phyloP scores from a whole-genome alignment of 257 asterid genomes.

The Cruciata laevipes region DNA sequence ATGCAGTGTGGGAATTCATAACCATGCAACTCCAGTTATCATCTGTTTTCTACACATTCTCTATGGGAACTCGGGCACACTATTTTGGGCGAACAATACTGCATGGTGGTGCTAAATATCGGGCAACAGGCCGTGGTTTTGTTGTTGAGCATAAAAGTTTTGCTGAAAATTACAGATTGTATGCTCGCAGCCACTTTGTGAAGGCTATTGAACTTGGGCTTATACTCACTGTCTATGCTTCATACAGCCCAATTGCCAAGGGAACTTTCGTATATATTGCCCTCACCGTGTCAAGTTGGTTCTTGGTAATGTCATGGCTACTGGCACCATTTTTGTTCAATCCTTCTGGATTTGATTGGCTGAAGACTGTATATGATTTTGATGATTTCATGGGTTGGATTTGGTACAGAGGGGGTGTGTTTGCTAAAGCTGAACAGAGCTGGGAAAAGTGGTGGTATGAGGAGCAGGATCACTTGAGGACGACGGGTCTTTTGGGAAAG shows the following conservation, averaged over 20 bases:
- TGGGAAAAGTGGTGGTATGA: constrained; percentile 99
- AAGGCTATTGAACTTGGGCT: constrained; percentile 95
- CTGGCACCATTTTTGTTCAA: constrained; percentile 87
- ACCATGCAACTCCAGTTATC: constrained; percentile 98
- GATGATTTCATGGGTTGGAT: constrained; percentile 95
- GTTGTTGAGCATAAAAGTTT: constrained; percentile 94
- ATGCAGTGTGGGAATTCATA: constrained; percentile 82
- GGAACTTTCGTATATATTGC: constrained; percentile 84
- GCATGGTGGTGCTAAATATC: constrained; percentile 97
- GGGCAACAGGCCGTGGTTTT: constrained; percentile 99
- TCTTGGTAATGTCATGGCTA: constrained; percentile 87
- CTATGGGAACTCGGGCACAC: constrained; percentile 99
- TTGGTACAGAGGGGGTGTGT: constrained; percentile 92
- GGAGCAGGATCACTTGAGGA: constrained; percentile 95
- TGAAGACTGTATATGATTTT: constrained; percentile 87
- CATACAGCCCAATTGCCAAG: constrained; percentile 79
- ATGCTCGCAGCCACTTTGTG: constrained; percentile 93
- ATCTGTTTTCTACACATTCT: constrained; percentile 85
- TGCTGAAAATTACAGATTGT: constrained; percentile 79
- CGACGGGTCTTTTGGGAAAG: constrained; percentile 92
- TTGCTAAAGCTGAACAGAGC: constrained; percentile 88
- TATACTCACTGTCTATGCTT: constrained; percentile 82
- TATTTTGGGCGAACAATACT: constrained; percentile 96
- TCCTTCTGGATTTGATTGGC: constrained; percentile 97
- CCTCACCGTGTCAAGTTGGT: constrained; percentile 92